Evolutionary conservation across 164 flowering plant genomes (phyloP).

Genomic region (Nymphaea colorata): DNA sequence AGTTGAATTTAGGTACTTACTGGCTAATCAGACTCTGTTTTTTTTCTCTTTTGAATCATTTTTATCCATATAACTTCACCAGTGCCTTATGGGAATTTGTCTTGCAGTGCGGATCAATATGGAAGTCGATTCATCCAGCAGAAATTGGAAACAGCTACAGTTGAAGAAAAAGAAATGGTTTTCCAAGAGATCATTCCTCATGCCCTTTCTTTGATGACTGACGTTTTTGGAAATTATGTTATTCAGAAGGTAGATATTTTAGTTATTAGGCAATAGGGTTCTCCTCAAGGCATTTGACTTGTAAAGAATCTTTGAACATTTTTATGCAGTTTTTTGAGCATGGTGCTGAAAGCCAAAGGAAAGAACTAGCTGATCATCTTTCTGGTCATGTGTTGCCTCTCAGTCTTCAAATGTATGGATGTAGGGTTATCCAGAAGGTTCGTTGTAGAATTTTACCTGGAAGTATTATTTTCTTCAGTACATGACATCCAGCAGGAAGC

Average conservation of each 20-base stretch:
- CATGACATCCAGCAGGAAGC: not conserved
- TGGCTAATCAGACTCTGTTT: not conserved
- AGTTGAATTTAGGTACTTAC: constrained; percentile 74
- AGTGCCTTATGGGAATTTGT: not conserved
- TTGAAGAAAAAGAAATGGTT: constrained; percentile 75
- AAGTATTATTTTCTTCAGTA: not conserved
- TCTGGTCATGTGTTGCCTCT: constrained; percentile 60
- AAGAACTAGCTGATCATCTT: constrained; percentile 68
- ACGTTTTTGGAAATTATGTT: constrained; percentile 93
- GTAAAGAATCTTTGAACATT: not conserved
- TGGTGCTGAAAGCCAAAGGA: constrained; percentile 59
- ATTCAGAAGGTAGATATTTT: constrained; percentile 63
- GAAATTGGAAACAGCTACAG: constrained; percentile 81
- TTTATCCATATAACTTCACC: not conserved
- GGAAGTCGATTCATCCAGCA: constrained; percentile 93
- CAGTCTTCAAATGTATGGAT: constrained; percentile 91
- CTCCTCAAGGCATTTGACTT: not conserved
- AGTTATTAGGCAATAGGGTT: not conserved
- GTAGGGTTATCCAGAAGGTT: constrained; percentile 90
- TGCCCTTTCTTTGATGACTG: constrained; percentile 79
- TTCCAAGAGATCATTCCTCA: constrained; percentile 73
- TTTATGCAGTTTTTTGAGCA: constrained; percentile 76
- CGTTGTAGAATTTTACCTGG: not conserved
- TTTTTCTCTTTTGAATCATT: not conserved
- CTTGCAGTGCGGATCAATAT: constrained; percentile 76